Conservation (phyloP, 345 rosid species). For the Syzygium grande region DNA sequence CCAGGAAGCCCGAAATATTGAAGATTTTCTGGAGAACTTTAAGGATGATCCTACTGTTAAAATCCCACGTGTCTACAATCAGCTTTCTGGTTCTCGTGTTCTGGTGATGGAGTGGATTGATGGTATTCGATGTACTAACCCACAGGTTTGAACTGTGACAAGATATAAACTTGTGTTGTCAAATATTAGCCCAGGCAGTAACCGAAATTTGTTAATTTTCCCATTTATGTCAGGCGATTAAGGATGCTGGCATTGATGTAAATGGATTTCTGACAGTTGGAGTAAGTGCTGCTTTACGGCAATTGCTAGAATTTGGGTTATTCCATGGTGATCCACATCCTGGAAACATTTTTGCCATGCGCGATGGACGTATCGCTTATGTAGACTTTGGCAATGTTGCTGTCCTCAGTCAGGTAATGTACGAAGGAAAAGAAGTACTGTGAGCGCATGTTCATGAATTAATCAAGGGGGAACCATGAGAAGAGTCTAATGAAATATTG, state of each 20-base stretch:
- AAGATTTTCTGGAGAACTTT: constrained; percentile 92
- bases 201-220: not conserved
- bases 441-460: not conserved
- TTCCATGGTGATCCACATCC: constrained; percentile 99
- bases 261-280: constrained; percentile 91
- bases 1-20: constrained; percentile 94
- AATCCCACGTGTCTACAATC: constrained; percentile 81
- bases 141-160: constrained; percentile 50
- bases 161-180: not conserved
- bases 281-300: constrained; percentile 95
- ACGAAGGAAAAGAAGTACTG: not conserved
- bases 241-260: constrained; percentile 80
- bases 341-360: constrained; percentile 98
- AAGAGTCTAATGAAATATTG: not conserved
- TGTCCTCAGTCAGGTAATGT: constrained; percentile 83
- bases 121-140: constrained; percentile 94
- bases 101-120: constrained; percentile 99
- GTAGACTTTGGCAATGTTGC: constrained; percentile 99
- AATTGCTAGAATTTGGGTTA: constrained; percentile 86
- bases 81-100: constrained; percentile 87
- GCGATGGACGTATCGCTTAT: constrained; percentile 93
- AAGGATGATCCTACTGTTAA: constrained; percentile 91
- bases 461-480: not conserved
- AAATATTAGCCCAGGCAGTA: not conserved
- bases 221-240: constrained; percentile 58